Conservation (phyloP, 192 early-diverging fungal genomes). For the Rhizophagus prolifer region DNA sequence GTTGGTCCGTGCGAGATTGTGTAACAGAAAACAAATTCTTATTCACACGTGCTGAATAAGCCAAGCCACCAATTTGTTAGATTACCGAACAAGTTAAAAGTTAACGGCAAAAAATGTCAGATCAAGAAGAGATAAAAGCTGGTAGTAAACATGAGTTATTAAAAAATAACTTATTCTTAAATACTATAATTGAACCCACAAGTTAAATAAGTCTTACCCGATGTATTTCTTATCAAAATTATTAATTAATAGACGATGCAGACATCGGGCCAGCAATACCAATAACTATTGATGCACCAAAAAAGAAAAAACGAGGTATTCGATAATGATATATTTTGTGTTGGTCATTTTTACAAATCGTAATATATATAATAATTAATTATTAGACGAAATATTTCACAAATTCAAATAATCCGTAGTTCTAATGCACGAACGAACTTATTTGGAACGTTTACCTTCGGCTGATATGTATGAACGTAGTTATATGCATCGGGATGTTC, state of each 20-base stretch:
- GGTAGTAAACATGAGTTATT: not conserved
- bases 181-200: no score
- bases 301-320: slow-evolving; percentile 42
- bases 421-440: slow-evolving; percentile 70
- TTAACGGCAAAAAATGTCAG: not conserved
- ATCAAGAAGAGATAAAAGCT: not conserved
- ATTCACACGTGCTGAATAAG: not conserved
- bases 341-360: not conserved
- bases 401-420: slow-evolving; percentile 31
- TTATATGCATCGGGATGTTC: slow-evolving; percentile 93
- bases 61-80: not conserved
- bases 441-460: slow-evolving; percentile 78
- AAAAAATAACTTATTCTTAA: not conserved
- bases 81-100: no score
- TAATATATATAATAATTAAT: not conserved
- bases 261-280: slow-evolving; percentile 43
- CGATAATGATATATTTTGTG: not conserved
- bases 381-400: not conserved
- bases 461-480: slow-evolving; percentile 91
- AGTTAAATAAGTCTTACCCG: no score
- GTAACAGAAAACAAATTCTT: not conserved
- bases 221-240: not conserved
- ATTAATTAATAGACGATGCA: slow-evolving; percentile 25
- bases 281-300: slow-evolving; percentile 25
- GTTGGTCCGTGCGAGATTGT: no score